Percentiles rank a stretch among this genome's conserved stretches.
Evolutionary conservation across 306 rosid genomes (phyloP).

Genomic region (Myrica gale): DNA sequence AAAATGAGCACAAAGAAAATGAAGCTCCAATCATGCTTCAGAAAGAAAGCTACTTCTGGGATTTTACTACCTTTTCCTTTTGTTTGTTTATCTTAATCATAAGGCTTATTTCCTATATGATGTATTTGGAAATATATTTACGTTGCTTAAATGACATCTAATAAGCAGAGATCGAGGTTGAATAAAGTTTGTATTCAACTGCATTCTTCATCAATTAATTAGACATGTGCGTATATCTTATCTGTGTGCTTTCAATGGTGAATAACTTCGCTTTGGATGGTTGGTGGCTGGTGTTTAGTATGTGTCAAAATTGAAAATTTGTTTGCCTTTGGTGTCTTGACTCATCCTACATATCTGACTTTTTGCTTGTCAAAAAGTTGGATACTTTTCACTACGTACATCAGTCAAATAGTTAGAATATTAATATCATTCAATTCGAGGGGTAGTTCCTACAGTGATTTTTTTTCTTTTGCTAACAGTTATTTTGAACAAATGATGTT

Average conservation of each 20-base stretch:
- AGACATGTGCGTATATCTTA: background rate
- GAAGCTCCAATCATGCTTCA: background rate
- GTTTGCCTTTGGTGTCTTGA: background rate
- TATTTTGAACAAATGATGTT: background rate
- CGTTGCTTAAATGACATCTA: background rate
- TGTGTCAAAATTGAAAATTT: background rate
- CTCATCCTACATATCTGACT: background rate
- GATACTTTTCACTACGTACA: background rate
- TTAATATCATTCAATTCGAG: background rate
- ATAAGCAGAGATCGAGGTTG: background rate
- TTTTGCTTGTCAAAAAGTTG: background rate
- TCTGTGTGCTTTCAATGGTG: background rate
- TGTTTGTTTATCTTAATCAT: background rate
- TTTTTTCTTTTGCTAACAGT: slow-evolving; percentile 4
- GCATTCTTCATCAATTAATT: background rate
- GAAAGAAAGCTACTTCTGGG: background rate
- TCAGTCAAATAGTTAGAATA: background rate
- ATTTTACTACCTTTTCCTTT: background rate
- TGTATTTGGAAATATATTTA: background rate
- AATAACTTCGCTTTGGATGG: background rate
- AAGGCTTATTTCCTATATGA: slow-evolving; percentile 11
- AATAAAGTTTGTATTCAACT: background rate
- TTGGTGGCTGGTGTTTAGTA: background rate
- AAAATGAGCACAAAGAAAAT: background rate
- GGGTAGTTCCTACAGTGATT: background rate